A percentile compares a stretch with the other conserved stretches of the same genome.
Evolutionary conservation across 306 rosid species (phyloP).

Genomic region (Crotalaria pallida): DNA sequence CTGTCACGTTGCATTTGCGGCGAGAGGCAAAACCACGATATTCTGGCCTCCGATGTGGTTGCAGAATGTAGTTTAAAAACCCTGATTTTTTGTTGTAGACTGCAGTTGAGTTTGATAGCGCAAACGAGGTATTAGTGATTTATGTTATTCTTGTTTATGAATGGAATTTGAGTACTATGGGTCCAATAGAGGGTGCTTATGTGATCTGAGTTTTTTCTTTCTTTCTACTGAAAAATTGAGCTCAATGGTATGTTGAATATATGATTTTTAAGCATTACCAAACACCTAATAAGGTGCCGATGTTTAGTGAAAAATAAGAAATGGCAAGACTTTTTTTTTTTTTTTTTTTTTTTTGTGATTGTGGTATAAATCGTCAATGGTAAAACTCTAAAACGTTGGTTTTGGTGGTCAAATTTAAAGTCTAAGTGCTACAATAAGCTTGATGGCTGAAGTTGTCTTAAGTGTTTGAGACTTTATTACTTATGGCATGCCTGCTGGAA

Average conservation of each 20-base stretch:
- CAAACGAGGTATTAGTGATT: background rate
- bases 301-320: background rate
- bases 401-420: background rate
- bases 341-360: background rate
- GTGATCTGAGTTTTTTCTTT: background rate
- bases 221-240: background rate
- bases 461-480: background rate
- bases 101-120: slow-evolving; percentile 17
- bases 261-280: background rate
- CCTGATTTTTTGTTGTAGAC: too few relatives aligned
- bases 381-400: background rate
- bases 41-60: too few relatives aligned
- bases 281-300: background rate
- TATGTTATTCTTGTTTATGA: background rate
- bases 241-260: background rate
- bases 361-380: background rate
- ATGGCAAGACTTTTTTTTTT: background rate
- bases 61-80: too few relatives aligned
- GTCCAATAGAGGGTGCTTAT: background rate
- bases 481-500: background rate
- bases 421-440: background rate
- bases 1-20: too few relatives aligned
- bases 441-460: background rate
- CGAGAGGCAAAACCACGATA: too few relatives aligned
- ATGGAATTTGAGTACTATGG: background rate